A percentile compares a stretch with the other conserved stretches of the same genome.
These are phyloP conservation scores for Alternaria hordeiaustralica DNA, from an alignment of 2,329 filamentous ascomycete species.

Conservation along the genomic window DNA sequence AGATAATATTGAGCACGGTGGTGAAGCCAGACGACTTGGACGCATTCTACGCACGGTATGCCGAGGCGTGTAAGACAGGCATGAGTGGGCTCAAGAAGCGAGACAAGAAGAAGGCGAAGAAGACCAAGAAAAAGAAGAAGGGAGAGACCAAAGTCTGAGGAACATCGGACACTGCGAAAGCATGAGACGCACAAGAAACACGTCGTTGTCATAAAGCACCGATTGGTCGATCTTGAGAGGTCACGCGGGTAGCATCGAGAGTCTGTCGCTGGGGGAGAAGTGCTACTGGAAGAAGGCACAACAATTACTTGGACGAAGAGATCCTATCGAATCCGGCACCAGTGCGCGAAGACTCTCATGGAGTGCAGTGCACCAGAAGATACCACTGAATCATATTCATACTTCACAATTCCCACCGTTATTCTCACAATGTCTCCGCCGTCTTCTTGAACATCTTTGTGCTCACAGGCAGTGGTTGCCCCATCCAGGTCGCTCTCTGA, in stretches of 20 bases:
- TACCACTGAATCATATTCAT: background rate
- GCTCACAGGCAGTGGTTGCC: constrained; percentile 69
- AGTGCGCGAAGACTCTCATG: background rate
- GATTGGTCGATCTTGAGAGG: background rate
- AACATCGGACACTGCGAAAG: too few relatives aligned
- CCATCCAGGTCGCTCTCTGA: constrained; percentile 76
- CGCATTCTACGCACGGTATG: constrained; percentile 82
- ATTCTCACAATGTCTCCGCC: background rate
- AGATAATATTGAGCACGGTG: constrained; percentile 81
- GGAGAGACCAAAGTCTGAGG: constrained; percentile 34
- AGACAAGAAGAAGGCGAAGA: constrained; percentile 84
- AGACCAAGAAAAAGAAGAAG: constrained; percentile 75
- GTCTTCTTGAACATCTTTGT: constrained; percentile 55
- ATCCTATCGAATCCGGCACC: background rate
- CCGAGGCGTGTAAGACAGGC: constrained; percentile 86
- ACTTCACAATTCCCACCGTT: background rate
- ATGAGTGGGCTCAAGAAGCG: constrained; percentile 92
- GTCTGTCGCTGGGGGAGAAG: background rate
- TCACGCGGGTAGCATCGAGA: background rate
- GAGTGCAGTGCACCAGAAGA: background rate
- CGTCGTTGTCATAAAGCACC: background rate
- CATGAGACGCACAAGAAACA: background rate
- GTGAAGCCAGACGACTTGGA: constrained; percentile 79
- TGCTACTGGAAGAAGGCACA: background rate
- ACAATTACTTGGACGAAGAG: background rate